Base-by-base conservation (phyloP, 2,329 filamentous ascomycete genomes). In the Xylaria sp. region DNA sequence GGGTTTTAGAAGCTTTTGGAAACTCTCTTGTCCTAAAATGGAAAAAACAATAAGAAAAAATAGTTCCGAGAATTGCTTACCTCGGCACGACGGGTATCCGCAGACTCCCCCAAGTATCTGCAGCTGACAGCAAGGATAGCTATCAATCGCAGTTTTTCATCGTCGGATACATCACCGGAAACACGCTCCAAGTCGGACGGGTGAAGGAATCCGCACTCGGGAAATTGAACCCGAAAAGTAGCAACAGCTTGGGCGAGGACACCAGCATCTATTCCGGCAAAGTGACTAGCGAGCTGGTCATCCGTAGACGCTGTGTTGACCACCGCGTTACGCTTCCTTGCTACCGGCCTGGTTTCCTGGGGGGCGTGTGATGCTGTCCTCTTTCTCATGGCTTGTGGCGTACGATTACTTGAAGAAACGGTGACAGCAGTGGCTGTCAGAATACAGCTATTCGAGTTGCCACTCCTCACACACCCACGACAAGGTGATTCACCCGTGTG, bases 181-280 rank as follows among this genome's bases (percentile, higher is more conserved):
- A 65, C 52, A 20, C 60, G 52, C 56, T 70, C 69, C 4, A 69
- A 61, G 41, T 69, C 66, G 43, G 66, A 64, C 4, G 66, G 60
- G 43, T 66, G 66, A 20, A 68, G 60, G 28, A 70, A 70, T 34
- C 63, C 69, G 43, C 66, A 70, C 43, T 69, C 69, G 41, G 69
- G 69, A 60, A 70, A 69, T 34, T 68, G 69, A 15, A 66, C 63
- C 6, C 66, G 63, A 39, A 70, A 58, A 23, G 45, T 66, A 34
- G 66, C 57, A n/a, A 68, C 58, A 3, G 66, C 68, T 20, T 63
- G 68, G 12, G 66, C 50, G 57, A 70, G 64, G 45, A 69, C 30
- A 18, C 45, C 41, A 6, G 39, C 53, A 20, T 70, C 66, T 61
- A 70, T 48, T 2, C 50, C 48, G 18, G 63, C 57, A 28, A 69